Percentiles rank a stretch among this genome's conserved stretches.
These are phyloP conservation scores for Conticribra weissflogii DNA, from an alignment of 108 stramenopile species.

Conservation along the genomic window DNA sequence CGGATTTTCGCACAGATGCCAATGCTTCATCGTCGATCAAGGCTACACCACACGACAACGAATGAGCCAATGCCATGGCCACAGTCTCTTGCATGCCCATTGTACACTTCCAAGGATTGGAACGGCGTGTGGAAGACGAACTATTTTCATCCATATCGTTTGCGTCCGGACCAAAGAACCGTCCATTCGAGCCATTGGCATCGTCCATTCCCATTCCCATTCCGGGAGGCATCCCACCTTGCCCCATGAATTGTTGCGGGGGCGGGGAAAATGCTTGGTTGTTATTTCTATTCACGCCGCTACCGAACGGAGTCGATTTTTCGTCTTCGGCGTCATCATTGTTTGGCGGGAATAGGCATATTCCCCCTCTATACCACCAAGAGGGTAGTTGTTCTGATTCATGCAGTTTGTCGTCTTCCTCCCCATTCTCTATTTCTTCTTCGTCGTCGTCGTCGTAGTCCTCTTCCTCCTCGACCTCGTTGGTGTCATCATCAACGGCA, in stretches of 20 bases:
- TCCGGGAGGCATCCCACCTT: constrained; percentile 16
- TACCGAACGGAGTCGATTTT: background rate
- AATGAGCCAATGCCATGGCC: constrained; percentile 86
- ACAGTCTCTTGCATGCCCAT: constrained; percentile 90
- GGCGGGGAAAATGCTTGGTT: background rate
- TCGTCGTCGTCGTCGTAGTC: constrained; percentile 6
- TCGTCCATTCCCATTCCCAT: constrained; percentile 28
- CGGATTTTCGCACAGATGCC: constrained; percentile 57
- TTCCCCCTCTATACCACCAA: constrained; percentile 42
- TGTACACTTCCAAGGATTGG: constrained; percentile 51
- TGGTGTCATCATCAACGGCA: constrained; percentile 3
- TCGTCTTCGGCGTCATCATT: constrained; percentile 13
- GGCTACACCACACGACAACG: constrained; percentile 72
- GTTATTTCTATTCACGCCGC: constrained; percentile 6
- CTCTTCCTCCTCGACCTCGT: constrained; percentile 1
- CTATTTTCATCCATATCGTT: constrained; percentile 21
- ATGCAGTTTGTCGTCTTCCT: constrained; percentile 11
- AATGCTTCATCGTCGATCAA: constrained; percentile 78
- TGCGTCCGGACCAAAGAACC: constrained; percentile 21
- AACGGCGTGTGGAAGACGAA: constrained; percentile 2
- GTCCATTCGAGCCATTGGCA: background rate
- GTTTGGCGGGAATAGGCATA: constrained; percentile 43
- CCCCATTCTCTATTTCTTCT: constrained; percentile 9
- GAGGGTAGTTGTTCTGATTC: too few species aligned
- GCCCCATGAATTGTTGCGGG: constrained; percentile 12